Base-by-base conservation (phyloP, 305 asterid genomes). In the Petunia hybrid region DNA sequence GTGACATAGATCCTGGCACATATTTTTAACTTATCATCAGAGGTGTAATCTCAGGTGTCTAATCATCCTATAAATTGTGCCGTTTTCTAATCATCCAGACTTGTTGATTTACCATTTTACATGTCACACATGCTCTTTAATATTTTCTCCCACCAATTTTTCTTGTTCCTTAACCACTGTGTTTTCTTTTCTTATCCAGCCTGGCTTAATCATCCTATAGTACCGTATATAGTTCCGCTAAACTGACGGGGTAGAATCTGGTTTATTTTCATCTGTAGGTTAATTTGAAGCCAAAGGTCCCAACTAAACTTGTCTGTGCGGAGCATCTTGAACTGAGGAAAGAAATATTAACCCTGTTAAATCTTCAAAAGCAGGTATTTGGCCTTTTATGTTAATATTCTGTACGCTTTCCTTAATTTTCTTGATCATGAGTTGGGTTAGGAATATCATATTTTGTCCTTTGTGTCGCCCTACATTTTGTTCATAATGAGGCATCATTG, bases 251-350 rank as follows among this genome's bases (percentile, higher is more conserved):
- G 61, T 76, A 36, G 36, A 3, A 60, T 13, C 8, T 31, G 46
- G 2, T 60, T 38, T 6, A 35, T 51, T 39, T 80, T 79, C 62
- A 83, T 80, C 73, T 51, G 65, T 91, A 95, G 99, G 97, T 96
- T 81, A 93, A 94, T 87, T 91, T 96, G 88, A 96, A 96, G 85
- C 99, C 99, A 35, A 96, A 89, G 86, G 98, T 96, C 83, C 98
- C 99, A 74, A 96, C 99, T 35, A 93, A 91, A 85, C 94, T 94
- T 22, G 98, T 94, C 57, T 96, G 99, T 42, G 90, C 90, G 0
- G 98, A 96, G 92, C 99, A 94, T 89, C 99, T 96, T 85, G 99
- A 96, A 85, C 85, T 96, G 84, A 89, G 99, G 87, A 93, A 94
- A 90, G 99, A 96, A 90, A 96, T 96, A 85, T 66, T 92, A 84